Base-by-base conservation (phyloP, 2,329 filamentous ascomycete genomes). In the Hysterium pulicare region DNA sequence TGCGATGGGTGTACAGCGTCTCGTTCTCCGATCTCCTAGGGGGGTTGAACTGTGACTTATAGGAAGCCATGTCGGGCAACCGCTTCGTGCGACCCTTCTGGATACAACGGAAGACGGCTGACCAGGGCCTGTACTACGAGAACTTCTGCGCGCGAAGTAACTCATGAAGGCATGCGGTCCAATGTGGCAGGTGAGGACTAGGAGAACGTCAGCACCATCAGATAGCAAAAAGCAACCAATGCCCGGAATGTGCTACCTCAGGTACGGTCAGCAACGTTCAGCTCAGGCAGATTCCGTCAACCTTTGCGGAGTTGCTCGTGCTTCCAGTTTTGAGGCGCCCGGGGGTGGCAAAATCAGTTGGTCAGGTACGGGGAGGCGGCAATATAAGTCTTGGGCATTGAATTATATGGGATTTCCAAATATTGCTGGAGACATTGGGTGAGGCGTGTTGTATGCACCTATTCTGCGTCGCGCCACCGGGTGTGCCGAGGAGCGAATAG, bases 141-240 rank as follows among this genome's bases (percentile, higher is more conserved):
- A 50, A 45, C 44, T 53, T 57, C 57, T 59, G 59, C 58, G 54
- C 53, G 54, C 55, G 50, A 54, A 56, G 59, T 55, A 59, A 63
- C 62, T 67, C 66, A 69, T 69, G 61, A 62, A 66, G 61, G 54
- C 64, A 66, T 66, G 49, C 58, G 54, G 54, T 54, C 48, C 5
- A 31, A 38, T 30, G 41, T 54, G 42, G 50, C 48, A 45, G 46
- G 53, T 57, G 42, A 48, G 51, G 51, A 49, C 44, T 53, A 38
- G 47, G 41, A 40, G 37, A 40, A 47, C 16, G 46, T 51, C 46
- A 54, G 48, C 41, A 46, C 52, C 30, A 53, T 44, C 47, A 44
- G 48, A 46, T 38, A 42, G 45, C 45, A 52, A 31, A 31, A 20
- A 31, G 40, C 50, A 50, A 45, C 44, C 42, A 45, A 50, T 55